A percentile compares a stretch with the other conserved stretches of the same genome.
These are phyloP conservation scores for Fusarium nematophilum DNA, from an alignment of 2,329 filamentous ascomycete genomes.

Conservation along the genomic window DNA sequence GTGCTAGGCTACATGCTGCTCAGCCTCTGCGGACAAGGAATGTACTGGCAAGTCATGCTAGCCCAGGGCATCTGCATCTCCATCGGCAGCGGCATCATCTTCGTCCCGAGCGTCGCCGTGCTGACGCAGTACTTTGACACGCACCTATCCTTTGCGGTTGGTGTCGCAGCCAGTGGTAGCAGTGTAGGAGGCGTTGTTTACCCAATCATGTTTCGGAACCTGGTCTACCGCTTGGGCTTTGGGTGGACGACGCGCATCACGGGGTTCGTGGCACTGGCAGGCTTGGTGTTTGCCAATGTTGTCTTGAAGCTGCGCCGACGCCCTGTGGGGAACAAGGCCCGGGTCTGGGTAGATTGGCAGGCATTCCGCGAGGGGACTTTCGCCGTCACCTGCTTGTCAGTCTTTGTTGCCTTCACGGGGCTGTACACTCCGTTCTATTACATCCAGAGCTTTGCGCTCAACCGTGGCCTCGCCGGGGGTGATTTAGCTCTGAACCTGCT, in stretches of 20 bases:
- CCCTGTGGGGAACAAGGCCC: no score
- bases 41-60: constrained; percentile 58
- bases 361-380: no score
- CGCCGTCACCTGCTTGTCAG: no score
- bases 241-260: constrained; percentile 66
- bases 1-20: no score
- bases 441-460: neutral
- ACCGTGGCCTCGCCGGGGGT: neutral
- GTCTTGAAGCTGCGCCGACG: no score
- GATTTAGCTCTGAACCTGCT: constrained; percentile 51
- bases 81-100: constrained; percentile 69
- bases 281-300: neutral
- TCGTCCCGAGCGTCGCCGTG: constrained; percentile 70
- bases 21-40: no score
- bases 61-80: constrained; percentile 65
- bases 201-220: constrained; percentile 45
- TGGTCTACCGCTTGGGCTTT: constrained; percentile 23
- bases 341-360: neutral
- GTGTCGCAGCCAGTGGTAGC: constrained; percentile 68
- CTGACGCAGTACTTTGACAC: constrained; percentile 72
- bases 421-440: neutral
- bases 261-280: constrained; percentile 60
- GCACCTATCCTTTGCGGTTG: constrained; percentile 67
- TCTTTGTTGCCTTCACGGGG: neutral
- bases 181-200: constrained; percentile 68